Evolutionary conservation across 1,284 basidiomycete species (phyloP), one percentile per base, ranked within the genome.

Genomic region (Irpex sp.): DNA sequence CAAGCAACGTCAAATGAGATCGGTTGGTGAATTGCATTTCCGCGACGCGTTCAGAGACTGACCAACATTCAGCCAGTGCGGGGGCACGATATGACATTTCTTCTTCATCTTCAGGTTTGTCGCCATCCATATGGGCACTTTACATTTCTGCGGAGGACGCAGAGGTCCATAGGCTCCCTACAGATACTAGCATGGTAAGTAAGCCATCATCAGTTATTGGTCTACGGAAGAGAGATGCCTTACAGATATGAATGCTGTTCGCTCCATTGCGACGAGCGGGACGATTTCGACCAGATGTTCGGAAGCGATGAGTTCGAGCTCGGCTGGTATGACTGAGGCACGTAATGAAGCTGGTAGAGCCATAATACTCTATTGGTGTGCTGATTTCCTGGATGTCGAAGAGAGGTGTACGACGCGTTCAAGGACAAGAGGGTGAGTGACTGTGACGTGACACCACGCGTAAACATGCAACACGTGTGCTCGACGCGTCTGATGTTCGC

Each of bases 81-180:
- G 97, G 0, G 94, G 83, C 4, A 98, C 83, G 53, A 99, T 92
- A 67, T 93, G 86, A 67, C 97, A 98, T 75, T 97, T 97, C 70
- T 92, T 90, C 80, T 97, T 97, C 68, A 90, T 77, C 76, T 98
- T 98, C 61, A 99, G 80, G 69, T 97, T 94, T 5, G 93, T 79
- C 0, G 95, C 97, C 77, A 99, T 90, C 97, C 97, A 99, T 4
- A 98, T 81, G 0, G 97, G 97, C 8, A 98, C 87, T 64, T 83
- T 82, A 21, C 89, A 82, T 73, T 92, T 91, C 53, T 86, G 83
- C 9, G 97, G 95, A 5, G 97, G 97, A 11, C 89, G 81, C 60
- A 99, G 87, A 8, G 97, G 97, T 1, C 97, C 97, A 70, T 95
- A 98, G 62, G 92, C 87, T 59, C 94, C 94, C 92, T 95, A 72